These are phyloP conservation scores for Neurospora africana DNA, from an alignment of 495 filamentous ascomycete genomes.

Conservation along the genomic window DNA sequence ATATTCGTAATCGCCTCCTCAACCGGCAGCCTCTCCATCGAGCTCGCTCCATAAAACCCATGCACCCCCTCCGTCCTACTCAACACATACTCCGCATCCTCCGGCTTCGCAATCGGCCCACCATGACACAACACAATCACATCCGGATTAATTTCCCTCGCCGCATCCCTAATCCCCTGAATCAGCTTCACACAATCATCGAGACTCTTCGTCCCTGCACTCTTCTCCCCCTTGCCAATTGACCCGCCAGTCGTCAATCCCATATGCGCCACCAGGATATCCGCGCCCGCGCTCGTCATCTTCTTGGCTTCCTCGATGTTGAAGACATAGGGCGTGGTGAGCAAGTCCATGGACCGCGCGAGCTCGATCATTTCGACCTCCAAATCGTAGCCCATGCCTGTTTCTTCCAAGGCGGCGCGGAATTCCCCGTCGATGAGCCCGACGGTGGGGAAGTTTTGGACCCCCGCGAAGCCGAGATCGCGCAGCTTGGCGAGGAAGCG, in stretches of 20 bases:
- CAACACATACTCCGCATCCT: slow-evolving; percentile 55
- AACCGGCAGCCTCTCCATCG: slow-evolving; percentile 61
- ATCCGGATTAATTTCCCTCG: slow-evolving; percentile 39
- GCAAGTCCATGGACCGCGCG: slow-evolving; percentile 45
- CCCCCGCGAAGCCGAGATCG: slow-evolving; percentile 50
- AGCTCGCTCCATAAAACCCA: slow-evolving; percentile 62
- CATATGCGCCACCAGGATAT: slow-evolving; percentile 60
- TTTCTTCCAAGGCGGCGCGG: slow-evolving; percentile 56
- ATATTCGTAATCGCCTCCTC: slow-evolving; percentile 55
- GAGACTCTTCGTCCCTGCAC: slow-evolving; percentile 43
- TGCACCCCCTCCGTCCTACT: slow-evolving; percentile 48
- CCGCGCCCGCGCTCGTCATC: slow-evolving; percentile 55
- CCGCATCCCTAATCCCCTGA: slow-evolving; percentile 54
- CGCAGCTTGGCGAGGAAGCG: slow-evolving; percentile 47
- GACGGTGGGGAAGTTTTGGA: slow-evolving; percentile 67
- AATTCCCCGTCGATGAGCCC: slow-evolving; percentile 60
- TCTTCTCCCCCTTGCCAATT: slow-evolving; percentile 39
- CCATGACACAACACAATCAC: slow-evolving; percentile 62
- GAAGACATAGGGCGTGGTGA: slow-evolving; percentile 64
- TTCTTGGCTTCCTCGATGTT: slow-evolving; percentile 43
- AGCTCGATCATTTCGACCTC: slow-evolving; percentile 55
- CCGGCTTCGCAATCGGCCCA: slow-evolving; percentile 50
- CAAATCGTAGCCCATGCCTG: slow-evolving; percentile 52
- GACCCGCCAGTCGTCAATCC: slow-evolving; percentile 54
- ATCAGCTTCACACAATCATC: slow-evolving; percentile 50